These are phyloP conservation scores for Tetrastigma voinierianum DNA, from an alignment of 164 flowering plant genomes.

Conservation along the genomic window DNA sequence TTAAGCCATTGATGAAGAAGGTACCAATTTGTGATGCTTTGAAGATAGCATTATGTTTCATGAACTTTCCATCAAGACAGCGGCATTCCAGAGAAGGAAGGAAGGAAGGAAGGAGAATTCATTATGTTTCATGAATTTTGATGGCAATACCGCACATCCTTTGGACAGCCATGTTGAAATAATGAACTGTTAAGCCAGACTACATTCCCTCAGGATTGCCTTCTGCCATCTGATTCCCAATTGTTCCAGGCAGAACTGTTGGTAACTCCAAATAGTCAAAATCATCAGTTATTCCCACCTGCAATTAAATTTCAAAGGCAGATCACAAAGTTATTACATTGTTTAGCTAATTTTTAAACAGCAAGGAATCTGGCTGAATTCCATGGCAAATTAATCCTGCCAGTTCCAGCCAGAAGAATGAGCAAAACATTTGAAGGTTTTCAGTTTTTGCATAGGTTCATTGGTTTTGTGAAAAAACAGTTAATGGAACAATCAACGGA, in stretches of 20 bases:
- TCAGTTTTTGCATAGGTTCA: neutral
- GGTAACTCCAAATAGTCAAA: slow-evolving; percentile 74
- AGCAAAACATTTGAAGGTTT: neutral
- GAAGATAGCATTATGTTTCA: neutral
- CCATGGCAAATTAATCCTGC: too few species aligned
- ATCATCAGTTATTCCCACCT: slow-evolving; percentile 87
- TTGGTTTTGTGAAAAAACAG: neutral
- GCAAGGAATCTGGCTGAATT: too few species aligned
- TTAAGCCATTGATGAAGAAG: neutral
- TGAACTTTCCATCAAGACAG: neutral
- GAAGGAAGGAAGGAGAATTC: too few species aligned
- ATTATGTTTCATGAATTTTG: neutral
- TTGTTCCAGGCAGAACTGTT: slow-evolving; percentile 22
- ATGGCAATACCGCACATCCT: neutral
- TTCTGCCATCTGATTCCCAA: slow-evolving; percentile 31
- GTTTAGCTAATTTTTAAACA: too few species aligned
- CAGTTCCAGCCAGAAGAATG: neutral
- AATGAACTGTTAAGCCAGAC: neutral
- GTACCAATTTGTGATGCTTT: too few species aligned
- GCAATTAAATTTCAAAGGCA: slow-evolving; percentile 17
- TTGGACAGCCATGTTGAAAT: neutral
- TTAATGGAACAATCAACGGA: too few species aligned
- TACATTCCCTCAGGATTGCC: slow-evolving; percentile 9
- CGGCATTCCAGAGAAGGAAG: neutral
- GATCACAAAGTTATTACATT: too few species aligned